Evolutionary conservation across 108 stramenopile species (phyloP).

Genomic region (Asterionellopsis glacialis): DNA sequence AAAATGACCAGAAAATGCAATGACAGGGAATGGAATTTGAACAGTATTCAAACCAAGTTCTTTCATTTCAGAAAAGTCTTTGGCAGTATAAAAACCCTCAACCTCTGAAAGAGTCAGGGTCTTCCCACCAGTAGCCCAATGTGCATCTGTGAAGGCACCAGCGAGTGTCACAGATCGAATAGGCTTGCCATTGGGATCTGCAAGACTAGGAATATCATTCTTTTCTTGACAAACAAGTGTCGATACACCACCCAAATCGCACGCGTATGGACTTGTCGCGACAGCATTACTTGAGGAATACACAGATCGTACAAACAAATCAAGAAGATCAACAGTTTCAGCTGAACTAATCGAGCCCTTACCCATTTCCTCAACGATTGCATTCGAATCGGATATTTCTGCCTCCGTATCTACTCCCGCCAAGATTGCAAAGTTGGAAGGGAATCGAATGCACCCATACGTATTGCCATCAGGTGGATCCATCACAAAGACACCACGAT

Average conservation of each 20-base stretch:
- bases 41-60: constrained; percentile 62
- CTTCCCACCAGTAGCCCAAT: constrained; percentile 44
- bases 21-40: constrained; percentile 59
- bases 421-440: constrained; percentile 24
- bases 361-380: constrained; percentile 25
- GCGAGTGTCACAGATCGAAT: constrained; percentile 64
- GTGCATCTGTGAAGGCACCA: constrained; percentile 50
- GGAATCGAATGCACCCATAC: constrained; percentile 28
- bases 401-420: constrained; percentile 18
- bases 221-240: constrained; percentile 27
- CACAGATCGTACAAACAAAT: constrained; percentile 41
- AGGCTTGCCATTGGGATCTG: constrained; percentile 6
- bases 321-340: constrained; percentile 43
- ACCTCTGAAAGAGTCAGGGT: constrained; percentile 35
- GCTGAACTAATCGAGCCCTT: constrained; percentile 47
- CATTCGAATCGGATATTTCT: constrained; percentile 34
- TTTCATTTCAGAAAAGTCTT: constrained; percentile 62
- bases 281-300: constrained; percentile 34
- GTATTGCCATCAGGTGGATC: constrained; percentile 71
- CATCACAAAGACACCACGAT: constrained; percentile 86
- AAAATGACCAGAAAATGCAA: too few relatives aligned
- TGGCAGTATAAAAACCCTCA: constrained; percentile 29
- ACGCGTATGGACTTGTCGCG: constrained; percentile 40
- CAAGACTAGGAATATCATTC: constrained; percentile 5
- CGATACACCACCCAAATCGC: constrained; percentile 62